phyloP scores from a whole-genome alignment of 495 filamentous ascomycete genomes.

The Ascobolus immersus region DNA sequence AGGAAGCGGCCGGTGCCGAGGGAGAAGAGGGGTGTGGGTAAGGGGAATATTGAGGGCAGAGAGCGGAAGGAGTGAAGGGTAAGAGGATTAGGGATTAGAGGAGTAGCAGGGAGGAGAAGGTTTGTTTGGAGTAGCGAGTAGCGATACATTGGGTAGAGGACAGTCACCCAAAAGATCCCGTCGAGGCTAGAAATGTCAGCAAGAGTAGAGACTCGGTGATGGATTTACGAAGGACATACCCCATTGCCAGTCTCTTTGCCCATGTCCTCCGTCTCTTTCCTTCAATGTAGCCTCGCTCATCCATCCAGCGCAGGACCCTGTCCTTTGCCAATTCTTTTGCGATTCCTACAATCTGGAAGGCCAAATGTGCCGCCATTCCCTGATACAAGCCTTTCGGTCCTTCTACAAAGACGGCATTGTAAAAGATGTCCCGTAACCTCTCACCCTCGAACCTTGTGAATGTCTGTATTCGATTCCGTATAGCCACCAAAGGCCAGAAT shows the following conservation, averaged over 20 bases:
- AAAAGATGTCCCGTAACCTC: too few relatives aligned
- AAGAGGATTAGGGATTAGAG: conserved; percentile 8
- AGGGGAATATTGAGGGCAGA: conserved; percentile 7
- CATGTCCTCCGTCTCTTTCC: too few relatives aligned
- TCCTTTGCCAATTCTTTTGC: conserved; percentile 10
- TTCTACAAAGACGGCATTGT: too few relatives aligned
- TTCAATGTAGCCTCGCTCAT: too few relatives aligned
- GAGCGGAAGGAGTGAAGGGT: conserved; percentile 11
- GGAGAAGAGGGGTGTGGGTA: conserved; percentile 8
- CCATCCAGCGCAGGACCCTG: conserved; percentile 10
- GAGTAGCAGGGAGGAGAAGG: conserved; percentile 10
- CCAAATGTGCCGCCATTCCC: conserved; percentile 14
- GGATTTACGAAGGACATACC: too few relatives aligned
- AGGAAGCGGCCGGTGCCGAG: conserved; percentile 4
- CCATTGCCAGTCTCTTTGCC: too few relatives aligned
- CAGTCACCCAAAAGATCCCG: too few relatives aligned
- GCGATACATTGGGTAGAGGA: conserved; percentile 14
- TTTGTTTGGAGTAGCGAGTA: conserved; percentile 12
- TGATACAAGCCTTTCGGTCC: conserved; percentile 10
- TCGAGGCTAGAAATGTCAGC: too few relatives aligned
- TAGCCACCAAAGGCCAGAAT: conserved; percentile 12
- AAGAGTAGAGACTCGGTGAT: too few relatives aligned
- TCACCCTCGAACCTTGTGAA: too few relatives aligned
- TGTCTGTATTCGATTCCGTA: conserved; percentile 16
- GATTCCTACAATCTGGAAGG: conserved; percentile 10